phyloP scores from a whole-genome alignment of 805 yeast species.

The Tetrapisispora namnaoensis region DNA sequence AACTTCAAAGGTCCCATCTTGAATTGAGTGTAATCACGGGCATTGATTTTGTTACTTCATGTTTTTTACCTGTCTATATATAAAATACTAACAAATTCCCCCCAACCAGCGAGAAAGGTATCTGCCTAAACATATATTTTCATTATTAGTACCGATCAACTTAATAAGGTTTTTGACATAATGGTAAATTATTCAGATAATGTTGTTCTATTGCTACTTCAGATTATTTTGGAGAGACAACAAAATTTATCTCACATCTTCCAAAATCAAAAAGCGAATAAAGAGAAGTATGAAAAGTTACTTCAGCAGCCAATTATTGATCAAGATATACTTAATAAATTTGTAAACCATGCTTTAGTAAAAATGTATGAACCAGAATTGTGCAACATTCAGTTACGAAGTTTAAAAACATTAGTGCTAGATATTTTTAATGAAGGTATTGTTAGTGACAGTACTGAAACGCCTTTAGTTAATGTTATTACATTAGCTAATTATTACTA shows the following conservation, averaged over 20 bases:
- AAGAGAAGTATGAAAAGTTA: constrained; percentile 10
- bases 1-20: too few species aligned
- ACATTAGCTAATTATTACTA: constrained; percentile 25
- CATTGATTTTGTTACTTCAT: too few species aligned
- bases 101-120: too few species aligned
- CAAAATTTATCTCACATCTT: constrained; percentile 14
- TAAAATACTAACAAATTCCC: too few species aligned
- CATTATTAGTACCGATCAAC: too few species aligned
- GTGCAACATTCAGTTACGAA: constrained; percentile 12
- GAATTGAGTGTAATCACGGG: too few species aligned
- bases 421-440: constrained; percentile 17
- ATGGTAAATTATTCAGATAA: constrained; percentile 12
- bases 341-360: constrained; percentile 17
- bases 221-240: constrained; percentile 22
- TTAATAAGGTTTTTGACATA: too few species aligned
- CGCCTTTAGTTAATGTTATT: constrained; percentile 14
- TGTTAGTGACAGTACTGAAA: constrained; percentile 1
- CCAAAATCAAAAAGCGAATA: constrained; percentile 6
- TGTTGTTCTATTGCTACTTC: constrained; percentile 21
- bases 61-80: too few species aligned
- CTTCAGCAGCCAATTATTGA: constrained; percentile 23
- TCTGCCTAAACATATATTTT: too few species aligned
- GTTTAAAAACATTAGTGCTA: constrained; percentile 13
- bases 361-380: constrained; percentile 20
- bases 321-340: constrained; percentile 11